phyloP scores from a whole-genome alignment of 176 grass and related monocot species.

The Bolboschoenus planiculmis region DNA sequence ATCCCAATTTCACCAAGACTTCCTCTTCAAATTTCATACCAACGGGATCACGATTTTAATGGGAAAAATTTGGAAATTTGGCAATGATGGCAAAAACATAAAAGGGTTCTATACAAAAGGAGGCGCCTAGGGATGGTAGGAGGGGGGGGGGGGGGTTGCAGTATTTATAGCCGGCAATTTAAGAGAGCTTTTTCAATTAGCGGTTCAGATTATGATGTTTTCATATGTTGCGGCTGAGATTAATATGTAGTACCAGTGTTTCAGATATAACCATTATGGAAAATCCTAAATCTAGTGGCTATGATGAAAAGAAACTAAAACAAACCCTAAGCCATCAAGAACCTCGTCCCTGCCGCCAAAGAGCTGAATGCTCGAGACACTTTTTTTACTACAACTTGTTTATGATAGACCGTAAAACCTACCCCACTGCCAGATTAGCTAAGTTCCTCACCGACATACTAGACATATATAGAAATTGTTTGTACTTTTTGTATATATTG shows the following conservation, averaged over 20 bases:
- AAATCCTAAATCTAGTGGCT: neutral
- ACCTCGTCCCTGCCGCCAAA: neutral
- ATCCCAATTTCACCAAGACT: neutral
- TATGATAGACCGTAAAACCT: neutral
- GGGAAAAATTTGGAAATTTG: neutral
- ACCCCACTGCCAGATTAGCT: too few species aligned
- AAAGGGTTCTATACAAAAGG: neutral
- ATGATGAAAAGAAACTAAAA: neutral
- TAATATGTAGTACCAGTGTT: neutral
- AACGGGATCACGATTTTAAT: neutral
- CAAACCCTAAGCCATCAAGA: neutral
- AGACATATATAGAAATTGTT: neutral
- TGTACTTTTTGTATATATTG: neutral
- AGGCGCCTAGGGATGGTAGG: too few species aligned
- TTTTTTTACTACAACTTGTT: neutral
- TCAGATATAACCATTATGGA: neutral
- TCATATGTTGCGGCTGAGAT: neutral
- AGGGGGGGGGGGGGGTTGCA: too few species aligned
- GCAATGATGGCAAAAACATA: neutral
- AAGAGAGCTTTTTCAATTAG: neutral
- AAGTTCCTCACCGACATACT: neutral
- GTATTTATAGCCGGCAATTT: neutral
- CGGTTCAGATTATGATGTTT: neutral
- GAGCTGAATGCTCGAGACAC: neutral
- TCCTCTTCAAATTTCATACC: neutral